A percentile compares a stretch with the other conserved stretches of the same genome.
Conservation (phyloP, 352 stramenopile genomes). For the Globisporangium apiculatum region DNA sequence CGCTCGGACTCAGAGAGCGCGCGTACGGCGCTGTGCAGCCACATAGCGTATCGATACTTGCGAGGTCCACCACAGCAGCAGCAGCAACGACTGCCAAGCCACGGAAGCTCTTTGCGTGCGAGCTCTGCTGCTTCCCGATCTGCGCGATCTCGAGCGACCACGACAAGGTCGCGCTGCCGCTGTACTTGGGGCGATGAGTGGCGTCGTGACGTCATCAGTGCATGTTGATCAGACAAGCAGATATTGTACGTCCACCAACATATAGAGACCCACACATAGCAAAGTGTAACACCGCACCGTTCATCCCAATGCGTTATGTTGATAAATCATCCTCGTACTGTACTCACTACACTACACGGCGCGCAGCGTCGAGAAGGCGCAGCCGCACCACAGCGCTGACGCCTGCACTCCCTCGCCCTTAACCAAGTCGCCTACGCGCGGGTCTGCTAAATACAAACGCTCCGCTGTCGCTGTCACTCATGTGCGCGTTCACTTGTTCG, state of each 20-base stretch:
- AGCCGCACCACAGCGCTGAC: neutral
- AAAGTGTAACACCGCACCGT: too few species aligned
- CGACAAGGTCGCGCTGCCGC: conserved; percentile 14
- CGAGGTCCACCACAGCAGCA: conserved; percentile 1
- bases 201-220: too few species aligned
- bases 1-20: conserved; percentile 8
- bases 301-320: too few species aligned
- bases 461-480: too few species aligned
- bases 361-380: too few species aligned
- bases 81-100: neutral
- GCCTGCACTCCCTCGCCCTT: too few species aligned
- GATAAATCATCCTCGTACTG: too few species aligned
- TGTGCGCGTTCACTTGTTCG: conserved; percentile 10
- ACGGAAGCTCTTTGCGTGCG: conserved; percentile 37
- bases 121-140: conserved; percentile 32
- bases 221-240: too few species aligned
- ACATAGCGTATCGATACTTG: neutral
- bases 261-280: too few species aligned
- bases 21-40: neutral
- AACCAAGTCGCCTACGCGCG: too few species aligned
- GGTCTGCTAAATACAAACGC: conserved; percentile 1
- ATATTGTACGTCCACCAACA: too few species aligned
- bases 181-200: conserved; percentile 6
- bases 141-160: conserved; percentile 16
- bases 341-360: too few species aligned